Base-by-base conservation (phyloP, 192 early-diverging fungal genomes). In the Coemansia sp. region DNA sequence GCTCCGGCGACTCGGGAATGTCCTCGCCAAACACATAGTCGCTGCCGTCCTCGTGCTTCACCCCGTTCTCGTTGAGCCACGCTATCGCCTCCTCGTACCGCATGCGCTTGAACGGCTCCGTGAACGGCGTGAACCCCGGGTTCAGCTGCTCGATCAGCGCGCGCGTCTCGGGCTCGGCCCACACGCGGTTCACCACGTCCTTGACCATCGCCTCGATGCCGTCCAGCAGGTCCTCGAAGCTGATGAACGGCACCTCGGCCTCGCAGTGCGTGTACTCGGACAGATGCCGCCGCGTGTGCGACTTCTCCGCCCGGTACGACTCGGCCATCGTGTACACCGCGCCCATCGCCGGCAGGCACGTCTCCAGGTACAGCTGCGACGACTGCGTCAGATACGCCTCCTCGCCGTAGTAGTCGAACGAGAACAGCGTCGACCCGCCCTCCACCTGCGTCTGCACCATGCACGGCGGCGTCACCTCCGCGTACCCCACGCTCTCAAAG, bases 361-460 rank as follows among this genome's bases (percentile, higher is more conserved):
- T 97, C 72, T 99, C 97, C 35, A 99, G 81, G 65, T 99, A 99
- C 52, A 99, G 85, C 80, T 99, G 97, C 35, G 94, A 96, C 22
- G 92, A 93, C 81, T 99, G 97, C 4, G 97, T 98, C 70, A 99
- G 82, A 71, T 95, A 99, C 7, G 95, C 94, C 67, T 86, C 72
- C 66, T 97, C 90, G 29, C 91, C 95, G 59, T 99, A 99, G 79
- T 99, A 99, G 64, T 97, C 76, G 68, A 99, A 88, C 38, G 81
- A 78, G 49, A 99, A 99, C 48, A 99, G 81, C 7, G 95, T 98
- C 31, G 85, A 85, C 7, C 97, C 97, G 49, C 97, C 97, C 79
- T 99, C 97, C 10, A 96, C 95, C 72, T 97, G 94, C 32, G 95
- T 99, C 81, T 99, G 95, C 20, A 99, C 97, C 92, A 99, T 91